A percentile compares a stretch with the other conserved stretches of the same genome.
phyloP scores from a whole-genome alignment of 2,329 filamentous ascomycete species.

The Ciborinia camelliae region DNA sequence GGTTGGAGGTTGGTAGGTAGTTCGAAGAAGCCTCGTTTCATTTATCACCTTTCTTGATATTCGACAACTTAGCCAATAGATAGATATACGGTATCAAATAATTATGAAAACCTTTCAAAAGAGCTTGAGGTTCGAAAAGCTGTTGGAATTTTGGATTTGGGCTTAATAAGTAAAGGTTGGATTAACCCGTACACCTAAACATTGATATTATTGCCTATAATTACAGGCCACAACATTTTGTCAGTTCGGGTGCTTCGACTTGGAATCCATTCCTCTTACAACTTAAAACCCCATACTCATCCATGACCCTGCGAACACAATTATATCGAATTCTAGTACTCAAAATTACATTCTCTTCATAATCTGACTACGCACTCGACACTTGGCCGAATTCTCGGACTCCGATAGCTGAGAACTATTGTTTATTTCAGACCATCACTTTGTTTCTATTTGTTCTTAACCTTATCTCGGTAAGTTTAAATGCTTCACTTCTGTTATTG shows the following conservation, averaged over 20 bases:
- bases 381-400: neutral
- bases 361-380: neutral
- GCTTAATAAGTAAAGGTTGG: no score
- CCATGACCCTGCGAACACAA: neutral
- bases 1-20: no score
- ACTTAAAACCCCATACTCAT: neutral
- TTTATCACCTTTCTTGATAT: no score
- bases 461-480: slow-evolving; percentile 11
- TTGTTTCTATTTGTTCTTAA: neutral
- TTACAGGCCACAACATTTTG: neutral
- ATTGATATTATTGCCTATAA: neutral
- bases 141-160: no score
- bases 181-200: no score
- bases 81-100: no score
- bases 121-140: no score
- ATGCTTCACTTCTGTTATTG: neutral
- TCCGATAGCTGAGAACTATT: neutral
- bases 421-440: neutral
- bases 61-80: no score
- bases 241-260: neutral
- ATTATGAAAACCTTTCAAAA: no score
- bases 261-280: neutral
- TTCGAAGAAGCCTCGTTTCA: no score
- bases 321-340: neutral
- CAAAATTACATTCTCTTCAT: neutral